Percentiles rank a stretch among this genome's conserved stretches.
phyloP scores from a whole-genome alignment of 2,329 filamentous ascomycete species.

The Graphilbum ipis-grandicollis region DNA sequence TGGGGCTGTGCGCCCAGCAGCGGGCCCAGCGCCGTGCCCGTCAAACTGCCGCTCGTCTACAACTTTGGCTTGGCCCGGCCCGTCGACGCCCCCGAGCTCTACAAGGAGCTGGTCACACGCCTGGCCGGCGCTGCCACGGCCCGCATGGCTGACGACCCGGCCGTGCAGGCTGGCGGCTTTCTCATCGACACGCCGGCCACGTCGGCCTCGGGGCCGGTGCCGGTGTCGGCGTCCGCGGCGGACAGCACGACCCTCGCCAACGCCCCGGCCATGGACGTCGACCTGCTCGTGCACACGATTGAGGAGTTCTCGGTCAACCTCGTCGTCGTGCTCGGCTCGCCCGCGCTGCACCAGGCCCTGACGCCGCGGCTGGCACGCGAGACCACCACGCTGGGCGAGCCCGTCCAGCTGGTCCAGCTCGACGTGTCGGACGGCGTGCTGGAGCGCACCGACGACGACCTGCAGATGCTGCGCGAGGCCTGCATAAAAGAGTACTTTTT shows the following conservation, averaged over 20 bases:
- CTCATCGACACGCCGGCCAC: constrained; percentile 71
- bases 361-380: constrained; percentile 45
- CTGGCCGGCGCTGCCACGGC: constrained; percentile 65
- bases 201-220: constrained; percentile 30
- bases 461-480: constrained; percentile 56
- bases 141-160: constrained; percentile 57
- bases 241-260: constrained; percentile 19
- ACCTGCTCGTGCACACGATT: constrained; percentile 62
- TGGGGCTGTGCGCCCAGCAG: constrained; percentile 87
- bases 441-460: constrained; percentile 54
- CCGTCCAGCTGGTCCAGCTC: constrained; percentile 58
- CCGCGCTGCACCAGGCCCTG: constrained; percentile 54
- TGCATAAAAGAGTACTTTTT: constrained; percentile 91
- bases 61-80: constrained; percentile 63
- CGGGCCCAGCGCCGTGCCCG: constrained; percentile 71
- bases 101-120: constrained; percentile 55
- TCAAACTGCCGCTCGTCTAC: constrained; percentile 84
- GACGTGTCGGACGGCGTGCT: constrained; percentile 77
- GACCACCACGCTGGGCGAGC: constrained; percentile 42
- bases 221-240: neutral
- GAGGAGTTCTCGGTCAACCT: constrained; percentile 54
- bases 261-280: constrained; percentile 33
- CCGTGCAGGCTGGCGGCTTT: constrained; percentile 56
- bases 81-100: constrained; percentile 56
- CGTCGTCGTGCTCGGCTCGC: constrained; percentile 62